phyloP scores from a whole-genome alignment of 495 filamentous ascomycete genomes.

The Aspergillus hancockii region DNA sequence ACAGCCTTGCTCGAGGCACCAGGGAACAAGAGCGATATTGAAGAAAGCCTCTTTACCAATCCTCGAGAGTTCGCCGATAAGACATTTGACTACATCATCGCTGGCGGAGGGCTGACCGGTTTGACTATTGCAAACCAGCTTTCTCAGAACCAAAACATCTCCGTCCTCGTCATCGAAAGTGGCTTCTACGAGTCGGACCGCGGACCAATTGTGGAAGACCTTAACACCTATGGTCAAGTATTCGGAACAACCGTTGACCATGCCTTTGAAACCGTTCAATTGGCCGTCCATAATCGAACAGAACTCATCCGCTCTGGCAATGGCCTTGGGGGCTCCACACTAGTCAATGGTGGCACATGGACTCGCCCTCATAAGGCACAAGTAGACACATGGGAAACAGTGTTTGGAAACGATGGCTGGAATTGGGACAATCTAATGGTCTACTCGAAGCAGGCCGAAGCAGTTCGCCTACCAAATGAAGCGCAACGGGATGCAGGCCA shows the following conservation, averaged over 20 bases:
- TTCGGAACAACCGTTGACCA: conserved; percentile 32
- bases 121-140: conserved; percentile 40
- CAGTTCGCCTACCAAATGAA: conserved; percentile 15
- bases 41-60: conserved; percentile 24
- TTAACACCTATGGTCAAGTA: conserved; percentile 36
- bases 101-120: conserved; percentile 37
- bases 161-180: conserved; percentile 56
- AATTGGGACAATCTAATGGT: conserved; percentile 48
- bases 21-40: conserved; percentile 13
- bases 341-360: conserved; percentile 54
- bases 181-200: conserved; percentile 36
- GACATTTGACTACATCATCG: conserved; percentile 36
- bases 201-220: conserved; percentile 35
- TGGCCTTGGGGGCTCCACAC: conserved; percentile 56
- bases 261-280: conserved; percentile 16
- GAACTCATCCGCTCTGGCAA: conserved; percentile 26
- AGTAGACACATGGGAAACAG: conserved; percentile 52
- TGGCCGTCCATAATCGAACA: conserved; percentile 19
- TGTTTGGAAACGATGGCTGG: conserved; percentile 52
- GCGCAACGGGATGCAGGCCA: conserved; percentile 25
- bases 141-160: conserved; percentile 43
- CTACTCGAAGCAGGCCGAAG: conserved; percentile 36
- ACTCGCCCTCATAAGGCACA: conserved; percentile 44
- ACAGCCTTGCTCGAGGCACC: conserved; percentile 10
- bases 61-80: conserved; percentile 18